phyloP scores from a whole-genome alignment of 495 filamentous ascomycete genomes.

The Aspergillus biplanus region DNA sequence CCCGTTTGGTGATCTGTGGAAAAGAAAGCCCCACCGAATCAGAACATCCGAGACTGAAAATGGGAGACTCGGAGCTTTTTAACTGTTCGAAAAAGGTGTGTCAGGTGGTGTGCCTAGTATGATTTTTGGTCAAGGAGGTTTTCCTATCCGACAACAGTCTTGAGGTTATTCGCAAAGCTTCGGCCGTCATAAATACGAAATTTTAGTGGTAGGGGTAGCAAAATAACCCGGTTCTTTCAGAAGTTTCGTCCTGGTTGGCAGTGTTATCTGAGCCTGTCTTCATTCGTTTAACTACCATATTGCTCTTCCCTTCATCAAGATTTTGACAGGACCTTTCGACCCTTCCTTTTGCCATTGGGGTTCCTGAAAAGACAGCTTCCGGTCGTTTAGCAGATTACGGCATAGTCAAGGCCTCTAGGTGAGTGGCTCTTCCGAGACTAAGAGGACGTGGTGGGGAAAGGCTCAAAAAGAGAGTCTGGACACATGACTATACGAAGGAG shows the following conservation, averaged over 20 bases:
- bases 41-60: neutral
- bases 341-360: neutral
- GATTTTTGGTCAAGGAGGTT: too few species aligned
- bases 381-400: constrained; percentile 17
- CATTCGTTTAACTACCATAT: too few species aligned
- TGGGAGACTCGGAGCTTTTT: neutral
- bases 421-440: neutral
- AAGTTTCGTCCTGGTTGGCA: too few species aligned
- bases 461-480: neutral
- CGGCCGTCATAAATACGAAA: too few species aligned
- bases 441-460: neutral
- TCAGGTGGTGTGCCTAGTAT: too few species aligned
- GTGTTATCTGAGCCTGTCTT: too few species aligned
- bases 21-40: neutral
- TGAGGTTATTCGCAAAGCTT: too few species aligned
- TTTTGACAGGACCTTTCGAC: neutral
- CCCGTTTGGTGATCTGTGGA: constrained; percentile 2
- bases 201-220: too few species aligned
- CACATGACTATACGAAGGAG: neutral
- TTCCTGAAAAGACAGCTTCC: neutral
- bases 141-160: too few species aligned
- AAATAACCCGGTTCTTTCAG: too few species aligned
- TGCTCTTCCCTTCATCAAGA: too few species aligned
- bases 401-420: constrained; percentile 1
- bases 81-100: neutral